Evolutionary conservation across 73 alveolate genomes (phyloP).

Genomic region (Paramecium pentaurelia): DNA sequence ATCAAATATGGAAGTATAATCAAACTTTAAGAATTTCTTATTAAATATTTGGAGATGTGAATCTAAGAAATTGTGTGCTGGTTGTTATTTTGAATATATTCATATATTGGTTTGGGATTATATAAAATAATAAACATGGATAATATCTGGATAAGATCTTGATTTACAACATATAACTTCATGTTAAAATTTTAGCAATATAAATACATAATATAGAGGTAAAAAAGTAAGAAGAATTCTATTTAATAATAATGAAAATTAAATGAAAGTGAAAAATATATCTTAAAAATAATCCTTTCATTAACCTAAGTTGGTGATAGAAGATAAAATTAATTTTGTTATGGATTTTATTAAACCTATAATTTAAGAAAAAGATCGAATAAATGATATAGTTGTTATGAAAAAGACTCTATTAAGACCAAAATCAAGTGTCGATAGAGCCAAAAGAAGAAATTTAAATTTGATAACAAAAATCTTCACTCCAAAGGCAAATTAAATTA

Average conservation of each 20-base stretch:
- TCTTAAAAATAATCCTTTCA: neutral
- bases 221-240: neutral
- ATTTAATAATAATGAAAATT: neutral
- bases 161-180: neutral
- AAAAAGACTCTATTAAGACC: neutral
- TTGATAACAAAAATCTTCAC: neutral
- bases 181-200: neutral
- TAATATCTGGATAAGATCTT: neutral
- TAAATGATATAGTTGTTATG: neutral
- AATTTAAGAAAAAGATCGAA: neutral
- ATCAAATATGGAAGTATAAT: constrained; percentile 9
- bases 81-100: neutral
- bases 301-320: neutral
- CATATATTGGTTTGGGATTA: constrained; percentile 27
- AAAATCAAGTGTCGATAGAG: constrained; percentile 24
- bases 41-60: neutral
- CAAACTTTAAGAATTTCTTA: neutral
- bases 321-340: neutral
- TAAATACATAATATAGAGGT: neutral
- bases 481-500: neutral
- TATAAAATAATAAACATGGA: neutral
- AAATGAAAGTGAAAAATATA: neutral
- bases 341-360: constrained; percentile 27
- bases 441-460: neutral
- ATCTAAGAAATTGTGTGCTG: neutral